Evolutionary conservation across 2,329 filamentous ascomycete genomes (phyloP).

Genomic region (Diaporthe humulicola): DNA sequence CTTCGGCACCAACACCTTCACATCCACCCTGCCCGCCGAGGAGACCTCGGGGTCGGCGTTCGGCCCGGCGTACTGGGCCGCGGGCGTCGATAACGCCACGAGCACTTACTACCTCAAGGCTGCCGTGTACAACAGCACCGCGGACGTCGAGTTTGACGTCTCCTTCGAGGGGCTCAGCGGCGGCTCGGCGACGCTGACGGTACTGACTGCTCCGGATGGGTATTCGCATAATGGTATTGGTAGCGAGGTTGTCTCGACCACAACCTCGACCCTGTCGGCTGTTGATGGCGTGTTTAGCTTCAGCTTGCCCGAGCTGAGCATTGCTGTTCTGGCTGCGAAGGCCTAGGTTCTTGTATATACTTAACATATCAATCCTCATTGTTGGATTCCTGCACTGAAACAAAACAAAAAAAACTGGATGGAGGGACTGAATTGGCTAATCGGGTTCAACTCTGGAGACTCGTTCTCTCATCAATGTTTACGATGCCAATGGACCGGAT

Average conservation of each 20-base stretch:
- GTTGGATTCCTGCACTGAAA: neutral
- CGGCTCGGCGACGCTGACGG: conserved; percentile 57
- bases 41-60: conserved; percentile 42
- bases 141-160: conserved; percentile 59
- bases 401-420: neutral
- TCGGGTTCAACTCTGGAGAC: neutral
- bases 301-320: conserved; percentile 65
- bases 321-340: conserved; percentile 66
- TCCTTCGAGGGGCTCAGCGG: conserved; percentile 58
- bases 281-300: conserved; percentile 65
- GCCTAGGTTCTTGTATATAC: neutral
- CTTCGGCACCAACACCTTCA: conserved; percentile 33
- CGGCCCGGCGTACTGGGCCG: conserved; percentile 39
- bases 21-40: conserved; percentile 35
- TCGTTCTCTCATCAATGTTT: neutral
- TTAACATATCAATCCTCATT: no score
- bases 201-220: conserved; percentile 60
- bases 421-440: neutral
- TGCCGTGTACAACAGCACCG: conserved; percentile 58
- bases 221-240: conserved; percentile 60
- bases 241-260: conserved; percentile 63
- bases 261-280: conserved; percentile 54
- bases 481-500: no score
- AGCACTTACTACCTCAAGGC: conserved; percentile 38
- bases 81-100: conserved; percentile 42